Base-by-base conservation (phyloP, 73 alveolate genomes). In the Paramecium sexaurelia region DNA sequence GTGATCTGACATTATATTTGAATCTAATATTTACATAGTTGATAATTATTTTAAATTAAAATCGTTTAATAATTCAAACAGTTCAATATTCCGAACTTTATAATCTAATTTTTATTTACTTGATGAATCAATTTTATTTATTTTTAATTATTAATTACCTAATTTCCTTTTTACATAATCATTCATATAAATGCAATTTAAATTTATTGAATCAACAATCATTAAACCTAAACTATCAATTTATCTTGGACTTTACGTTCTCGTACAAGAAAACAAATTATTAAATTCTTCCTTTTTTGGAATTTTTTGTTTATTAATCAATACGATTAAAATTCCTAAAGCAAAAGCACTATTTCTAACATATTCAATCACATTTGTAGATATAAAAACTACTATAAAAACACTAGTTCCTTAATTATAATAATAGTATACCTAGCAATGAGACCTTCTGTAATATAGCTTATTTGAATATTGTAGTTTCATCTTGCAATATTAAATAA, bases 71-170 rank as follows among this genome's bases (percentile, higher is more conserved):
- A 61, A 61, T 32, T 61, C 83, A 61, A 29, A 32, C 27, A 61
- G 26, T 29, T 61, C 83, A 26, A 61, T 61, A 32, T 32, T 32
- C 7, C 13, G 6, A 10, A 61, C 24, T 61, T 61, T 61, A n/a
- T 32, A 61, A 32, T 61, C 83, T 26, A 61, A 61, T 61, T 61
- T 61, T 61, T 61, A 26, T 32, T 32, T 61, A 61, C 83, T 61
- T 61, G 26, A 11, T 0, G 83, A 32, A 61, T 61, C 83, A 61
- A 61, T 32, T 61, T 61, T 24, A 32, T 29, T 29, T 29, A 61
- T 32, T 26, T 22, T 61, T 26, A 61, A 29, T 61, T 61, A 61
- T 13, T 61, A 29, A 26, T 61, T 26, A 61, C 83, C 83, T 61
- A 61, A 61, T 61, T 32, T 61, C 11, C 83, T 61, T 61, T 61